Base-by-base conservation (phyloP, 225 moss, liverwort and hornwort species). In the Anthoceros angustus region DNA sequence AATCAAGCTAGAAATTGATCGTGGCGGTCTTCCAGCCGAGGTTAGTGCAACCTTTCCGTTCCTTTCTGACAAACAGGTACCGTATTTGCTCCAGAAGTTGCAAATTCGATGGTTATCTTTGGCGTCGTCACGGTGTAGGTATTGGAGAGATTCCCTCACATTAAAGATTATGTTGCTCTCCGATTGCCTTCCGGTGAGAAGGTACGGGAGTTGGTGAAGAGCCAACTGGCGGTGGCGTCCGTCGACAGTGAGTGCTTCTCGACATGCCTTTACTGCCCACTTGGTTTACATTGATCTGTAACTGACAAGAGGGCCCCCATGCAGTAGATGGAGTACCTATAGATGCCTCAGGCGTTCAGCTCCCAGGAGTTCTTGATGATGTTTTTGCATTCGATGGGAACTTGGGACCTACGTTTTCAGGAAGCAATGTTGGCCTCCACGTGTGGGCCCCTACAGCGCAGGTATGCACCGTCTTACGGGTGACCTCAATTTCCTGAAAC, bases 381-480 rank as follows among this genome's bases (percentile, higher is more conserved):
- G 32, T 86, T 38, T 91, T 84, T 76, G 82, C 88, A 41, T 91
- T 88, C 55, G 86, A 95, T 65, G 94, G 94, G 48, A 82, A 84
- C 25, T 83, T 95, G 25, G 94, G 94, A 63, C 81, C 74, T 60
- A 75, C 39, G 43, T 74, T 78, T 12, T 68, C 69, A 64, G 77
- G 76, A 23, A 77, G 82, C 39, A 62, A 63, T 72, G 82, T 82
- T 24, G 70, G 78, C 42, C 70, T 95, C 32, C 77, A 73, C 69
- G 38, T 95, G 8, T 95, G 94, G 94, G 91, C 94, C 67, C 94
- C 94, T 62, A 91, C 94, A 62, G 94, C 94, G 63, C 90, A 85
- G 83, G 88, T 89, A 81, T 48, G n/a, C 38, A 70, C 68, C 39
- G 68, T 39, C 50, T 66, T 25, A 62, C 40, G 62, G 24, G 12